Evolutionary conservation across 305 asterid genomes (phyloP).

Genomic region (Ajuga reptans): DNA sequence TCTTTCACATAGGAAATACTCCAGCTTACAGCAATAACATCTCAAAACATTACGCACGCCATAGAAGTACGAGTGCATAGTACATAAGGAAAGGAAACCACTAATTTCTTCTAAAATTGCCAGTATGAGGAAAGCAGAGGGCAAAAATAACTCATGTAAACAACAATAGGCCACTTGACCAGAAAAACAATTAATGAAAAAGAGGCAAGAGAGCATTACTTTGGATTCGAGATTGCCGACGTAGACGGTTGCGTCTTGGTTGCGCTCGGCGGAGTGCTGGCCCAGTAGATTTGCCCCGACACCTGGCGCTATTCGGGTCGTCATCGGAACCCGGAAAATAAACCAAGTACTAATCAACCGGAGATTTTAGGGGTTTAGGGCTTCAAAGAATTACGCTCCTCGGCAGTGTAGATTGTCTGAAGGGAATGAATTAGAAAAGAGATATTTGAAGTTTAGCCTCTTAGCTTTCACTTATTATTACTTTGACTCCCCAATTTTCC

Average conservation of each 20-base stretch:
- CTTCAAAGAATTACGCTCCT: not conserved
- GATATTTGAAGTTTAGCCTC: not conserved
- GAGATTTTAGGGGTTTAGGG: constrained; percentile 3
- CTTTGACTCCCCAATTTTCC: not conserved
- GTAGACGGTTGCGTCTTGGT: constrained; percentile 92
- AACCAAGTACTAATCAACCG: not conserved
- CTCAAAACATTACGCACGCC: not conserved
- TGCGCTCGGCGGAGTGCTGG: constrained; percentile 93
- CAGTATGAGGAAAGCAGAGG: not conserved
- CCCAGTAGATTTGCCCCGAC: constrained; percentile 85
- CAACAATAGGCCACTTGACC: not conserved
- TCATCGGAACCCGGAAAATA: constrained; percentile 32
- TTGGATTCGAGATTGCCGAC: constrained; percentile 85
- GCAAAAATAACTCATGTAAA: not conserved
- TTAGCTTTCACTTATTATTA: not conserved
- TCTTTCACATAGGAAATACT: not conserved
- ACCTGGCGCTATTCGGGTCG: constrained; percentile 90
- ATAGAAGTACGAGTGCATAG: not conserved
- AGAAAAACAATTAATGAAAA: not conserved
- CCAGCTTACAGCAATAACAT: not conserved
- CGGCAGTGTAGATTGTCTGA: not conserved
- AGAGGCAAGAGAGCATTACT: constrained; percentile 23
- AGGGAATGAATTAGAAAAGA: not conserved
- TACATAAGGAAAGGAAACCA: not conserved
- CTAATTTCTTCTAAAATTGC: not conserved